Evolutionary conservation across 306 rosid species (phyloP).

Genomic region (Medicago lupulina): DNA sequence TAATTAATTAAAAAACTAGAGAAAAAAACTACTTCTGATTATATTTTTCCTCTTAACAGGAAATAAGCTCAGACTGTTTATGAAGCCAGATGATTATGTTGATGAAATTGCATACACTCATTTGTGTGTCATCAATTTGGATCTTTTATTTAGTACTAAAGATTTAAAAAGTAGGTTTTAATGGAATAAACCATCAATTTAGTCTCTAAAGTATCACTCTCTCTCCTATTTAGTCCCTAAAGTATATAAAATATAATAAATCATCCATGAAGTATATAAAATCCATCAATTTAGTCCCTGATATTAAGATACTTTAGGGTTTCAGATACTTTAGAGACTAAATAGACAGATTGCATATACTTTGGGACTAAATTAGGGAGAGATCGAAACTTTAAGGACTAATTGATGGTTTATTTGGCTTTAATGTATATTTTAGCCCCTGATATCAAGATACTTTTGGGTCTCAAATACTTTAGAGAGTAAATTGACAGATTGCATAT

Average conservation of each 20-base stretch:
- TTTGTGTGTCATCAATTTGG: neutral
- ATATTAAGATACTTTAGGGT: neutral
- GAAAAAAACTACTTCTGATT: constrained; percentile 7
- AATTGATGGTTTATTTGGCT: neutral
- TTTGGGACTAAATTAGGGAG: neutral
- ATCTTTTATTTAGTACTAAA: neutral
- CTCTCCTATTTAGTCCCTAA: neutral
- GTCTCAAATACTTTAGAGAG: neutral
- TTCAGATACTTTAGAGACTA: too few species aligned
- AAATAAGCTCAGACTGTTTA: constrained; percentile 1
- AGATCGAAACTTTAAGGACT: neutral
- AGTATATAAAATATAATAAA: too few species aligned
- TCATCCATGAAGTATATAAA: neutral
- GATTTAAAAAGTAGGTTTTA: constrained; percentile 4
- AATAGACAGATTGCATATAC: neutral
- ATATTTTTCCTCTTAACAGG: constrained; percentile 10
- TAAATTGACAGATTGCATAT: neutral
- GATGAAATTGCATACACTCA: constrained; percentile 6
- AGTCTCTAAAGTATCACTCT: neutral
- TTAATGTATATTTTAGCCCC: constrained; percentile 1
- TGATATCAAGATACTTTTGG: neutral
- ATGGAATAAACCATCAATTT: neutral
- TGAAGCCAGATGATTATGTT: constrained; percentile 17
- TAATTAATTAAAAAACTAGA: too few species aligned
- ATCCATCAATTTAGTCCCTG: neutral